Base-by-base conservation (phyloP, 345 rosid species). In the Sonneratia alba region DNA sequence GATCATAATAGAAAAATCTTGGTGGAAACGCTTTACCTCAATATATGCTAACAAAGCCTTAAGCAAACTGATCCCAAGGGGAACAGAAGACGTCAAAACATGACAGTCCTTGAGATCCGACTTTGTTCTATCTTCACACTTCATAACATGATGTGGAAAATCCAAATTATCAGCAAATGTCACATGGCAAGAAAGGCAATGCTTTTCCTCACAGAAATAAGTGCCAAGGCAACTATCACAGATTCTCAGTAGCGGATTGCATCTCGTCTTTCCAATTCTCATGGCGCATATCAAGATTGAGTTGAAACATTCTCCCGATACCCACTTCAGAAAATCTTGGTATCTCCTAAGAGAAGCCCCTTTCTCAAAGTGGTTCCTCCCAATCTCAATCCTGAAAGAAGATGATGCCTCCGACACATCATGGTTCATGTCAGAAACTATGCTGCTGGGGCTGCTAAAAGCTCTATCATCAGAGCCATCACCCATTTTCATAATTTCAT, bases 261-360 rank as follows among this genome's bases (percentile, higher is more conserved):
- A 77, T 78, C 96, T 83, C 76, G 83, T 83, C 84, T 81, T 88
- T 65, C 88, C 89, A 71, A 77, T 77, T 78, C 86, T 86, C 77
- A 82, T 76, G 70, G 93, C 89, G 76, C 79, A 71, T 48, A 82
- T 77, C 32, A 81, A 79, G 27, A 75, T 74, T 69, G 88, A 72
- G 72, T 75, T 86, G 73, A 77, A 79, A 78, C 91, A 85, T 76
- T 89, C 96, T 55, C 75, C 82, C 91, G 93, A 86, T 78, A 85
- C 86, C 98, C 98, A 96, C 78, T 80, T 83, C 82, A 88, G 91
- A 75, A 88, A 88, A 76, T 85, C 93, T 69, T 74, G 88, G 76
- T 91, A 88, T 79, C 99, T 86, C 78, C 80, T 87, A 73, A 85
- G 72, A 55, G 89, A 81, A 73, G 80, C 85, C 78, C 72, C 83